A percentile compares a stretch with the other conserved stretches of the same genome.
Conservation (phyloP, 345 rosid species). For the Firmiana major region DNA sequence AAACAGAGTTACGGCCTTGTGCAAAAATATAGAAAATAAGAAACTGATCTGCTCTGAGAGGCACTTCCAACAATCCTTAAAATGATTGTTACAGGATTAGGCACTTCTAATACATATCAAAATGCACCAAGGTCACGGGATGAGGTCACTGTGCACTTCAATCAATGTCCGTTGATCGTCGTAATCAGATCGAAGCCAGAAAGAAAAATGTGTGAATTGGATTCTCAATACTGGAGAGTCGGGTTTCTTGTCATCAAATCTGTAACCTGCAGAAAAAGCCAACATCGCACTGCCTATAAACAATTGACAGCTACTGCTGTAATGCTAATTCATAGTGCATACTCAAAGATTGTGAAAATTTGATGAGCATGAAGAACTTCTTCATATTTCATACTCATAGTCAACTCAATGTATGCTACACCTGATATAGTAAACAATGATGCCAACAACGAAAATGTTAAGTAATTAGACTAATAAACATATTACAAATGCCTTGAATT, state of each 20-base stretch:
- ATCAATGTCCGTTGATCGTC: conserved; percentile 11
- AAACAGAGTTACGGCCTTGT: no score
- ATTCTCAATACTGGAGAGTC: conserved; percentile 39
- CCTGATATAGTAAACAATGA: background rate
- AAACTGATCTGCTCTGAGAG: background rate
- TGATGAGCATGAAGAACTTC: background rate
- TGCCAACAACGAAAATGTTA: background rate
- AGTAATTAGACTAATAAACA: background rate
- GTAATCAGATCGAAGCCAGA: conserved; percentile 29
- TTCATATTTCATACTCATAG: background rate
- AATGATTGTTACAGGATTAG: background rate
- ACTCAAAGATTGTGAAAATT: background rate
- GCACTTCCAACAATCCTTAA: background rate
- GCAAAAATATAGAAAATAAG: no score
- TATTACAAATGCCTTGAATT: background rate
- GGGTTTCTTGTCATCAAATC: conserved; percentile 47
- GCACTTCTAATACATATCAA: no score
- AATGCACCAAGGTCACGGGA: no score
- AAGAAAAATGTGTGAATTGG: conserved; percentile 44
- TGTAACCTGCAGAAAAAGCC: conserved; percentile 36
- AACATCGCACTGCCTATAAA: background rate
- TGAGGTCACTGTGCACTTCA: background rate
- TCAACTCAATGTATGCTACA: background rate
- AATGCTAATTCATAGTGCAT: background rate
- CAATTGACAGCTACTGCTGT: background rate